Evolutionary conservation across 106 monocot genomes (phyloP).

Genomic region (Phalaenopsis aphrodite): DNA sequence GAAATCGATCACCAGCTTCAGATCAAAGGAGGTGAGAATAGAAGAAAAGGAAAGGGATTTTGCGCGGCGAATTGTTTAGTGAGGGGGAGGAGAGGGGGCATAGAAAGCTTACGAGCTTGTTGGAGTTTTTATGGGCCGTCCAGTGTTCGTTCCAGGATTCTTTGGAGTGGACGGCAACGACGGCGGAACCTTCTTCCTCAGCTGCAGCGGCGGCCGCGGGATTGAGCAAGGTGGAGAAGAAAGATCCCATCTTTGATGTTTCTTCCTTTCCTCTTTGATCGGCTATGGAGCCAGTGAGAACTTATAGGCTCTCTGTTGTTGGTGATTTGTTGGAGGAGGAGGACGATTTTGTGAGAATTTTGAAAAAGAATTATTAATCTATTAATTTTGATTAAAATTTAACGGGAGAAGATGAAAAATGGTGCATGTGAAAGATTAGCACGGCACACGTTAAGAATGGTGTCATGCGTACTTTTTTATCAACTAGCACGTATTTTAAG

Average conservation of each 20-base stretch:
- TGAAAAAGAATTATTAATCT: too few species aligned
- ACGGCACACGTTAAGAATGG: too few species aligned
- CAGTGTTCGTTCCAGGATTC: constrained; percentile 2
- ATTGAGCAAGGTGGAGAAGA: constrained; percentile 5
- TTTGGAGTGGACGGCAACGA: constrained; percentile 4
- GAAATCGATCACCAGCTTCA: constrained; percentile 64
- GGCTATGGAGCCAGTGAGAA: too few species aligned
- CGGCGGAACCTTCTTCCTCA: neutral
- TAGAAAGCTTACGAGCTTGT: constrained; percentile 4
- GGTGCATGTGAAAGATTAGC: too few species aligned
- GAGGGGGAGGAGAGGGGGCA: neutral
- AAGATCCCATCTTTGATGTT: constrained; percentile 3
- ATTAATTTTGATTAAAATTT: too few species aligned
- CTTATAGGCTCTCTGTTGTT: too few species aligned
- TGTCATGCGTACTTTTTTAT: too few species aligned
- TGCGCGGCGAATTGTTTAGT: neutral
- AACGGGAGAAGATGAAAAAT: too few species aligned
- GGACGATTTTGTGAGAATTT: too few species aligned
- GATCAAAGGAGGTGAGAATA: neutral
- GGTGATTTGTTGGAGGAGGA: too few species aligned
- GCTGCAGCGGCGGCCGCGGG: neutral
- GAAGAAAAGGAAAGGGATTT: neutral
- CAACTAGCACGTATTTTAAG: too few species aligned
- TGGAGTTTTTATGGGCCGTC: neutral
- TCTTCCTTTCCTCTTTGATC: neutral